Percentiles rank a stretch among this genome's conserved stretches.
Evolutionary conservation across 2,329 filamentous ascomycete genomes (phyloP).

Genomic region (Botrytis sinoallii): DNA sequence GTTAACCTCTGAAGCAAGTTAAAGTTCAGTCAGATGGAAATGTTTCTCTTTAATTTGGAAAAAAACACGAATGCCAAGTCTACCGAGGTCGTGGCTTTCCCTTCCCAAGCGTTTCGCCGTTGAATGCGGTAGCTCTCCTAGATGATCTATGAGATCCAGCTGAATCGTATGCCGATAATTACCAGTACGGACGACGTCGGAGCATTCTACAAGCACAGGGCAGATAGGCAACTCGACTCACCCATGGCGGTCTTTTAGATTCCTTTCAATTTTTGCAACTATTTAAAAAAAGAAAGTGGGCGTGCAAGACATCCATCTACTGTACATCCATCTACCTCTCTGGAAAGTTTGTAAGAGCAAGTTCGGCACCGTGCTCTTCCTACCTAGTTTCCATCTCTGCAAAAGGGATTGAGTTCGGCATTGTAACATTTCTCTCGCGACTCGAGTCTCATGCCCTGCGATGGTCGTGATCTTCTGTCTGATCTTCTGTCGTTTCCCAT

Average conservation of each 20-base stretch:
- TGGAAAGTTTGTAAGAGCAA: not conserved
- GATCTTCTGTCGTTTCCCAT: not conserved
- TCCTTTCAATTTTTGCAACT: not conserved
- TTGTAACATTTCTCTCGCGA: not conserved
- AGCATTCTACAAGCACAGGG: not conserved
- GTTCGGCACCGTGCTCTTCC: not conserved
- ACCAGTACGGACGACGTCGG: not conserved
- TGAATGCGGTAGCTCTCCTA: not conserved
- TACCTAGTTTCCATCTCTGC: not conserved
- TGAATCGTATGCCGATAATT: not conserved
- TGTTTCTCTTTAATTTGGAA: not conserved
- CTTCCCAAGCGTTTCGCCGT: not conserved
- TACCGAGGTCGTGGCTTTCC: not conserved
- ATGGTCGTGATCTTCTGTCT: not conserved
- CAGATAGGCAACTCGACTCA: not conserved
- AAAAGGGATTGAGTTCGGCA: not conserved
- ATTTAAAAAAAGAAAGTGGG: not conserved
- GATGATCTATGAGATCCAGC: not conserved
- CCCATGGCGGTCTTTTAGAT: not conserved
- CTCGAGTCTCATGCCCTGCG: not conserved
- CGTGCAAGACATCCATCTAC: not conserved
- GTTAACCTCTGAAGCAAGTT: not conserved
- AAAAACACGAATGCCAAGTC: not conserved
- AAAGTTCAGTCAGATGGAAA: not conserved
- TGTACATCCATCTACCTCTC: not conserved